Conservation (phyloP, 306 rosid genomes). For the Dryas octopetala region DNA sequence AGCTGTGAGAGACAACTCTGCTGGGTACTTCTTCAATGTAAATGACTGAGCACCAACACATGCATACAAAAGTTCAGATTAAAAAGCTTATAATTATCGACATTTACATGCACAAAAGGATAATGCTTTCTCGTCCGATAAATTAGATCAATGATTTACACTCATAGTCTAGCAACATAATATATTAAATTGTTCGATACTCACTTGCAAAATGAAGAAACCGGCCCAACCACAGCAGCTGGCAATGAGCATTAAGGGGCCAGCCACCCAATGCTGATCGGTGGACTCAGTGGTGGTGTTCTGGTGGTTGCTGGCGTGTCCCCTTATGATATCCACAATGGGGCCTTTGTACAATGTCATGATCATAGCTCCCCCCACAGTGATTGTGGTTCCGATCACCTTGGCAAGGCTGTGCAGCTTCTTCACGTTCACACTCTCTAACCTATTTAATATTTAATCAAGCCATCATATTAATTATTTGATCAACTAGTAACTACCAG, state of each 20-base stretch:
- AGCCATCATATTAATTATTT: neutral
- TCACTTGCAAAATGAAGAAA: conserved; percentile 92
- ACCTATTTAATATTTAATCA: conserved; percentile 37
- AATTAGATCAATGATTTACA: no score
- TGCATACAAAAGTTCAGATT: neutral
- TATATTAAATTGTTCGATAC: neutral
- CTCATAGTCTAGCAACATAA: neutral
- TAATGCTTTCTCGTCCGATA: no score
- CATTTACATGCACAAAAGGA: no score
- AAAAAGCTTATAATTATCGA: neutral
- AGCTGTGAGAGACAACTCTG: conserved; percentile 88
- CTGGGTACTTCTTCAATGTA: conserved; percentile 90
- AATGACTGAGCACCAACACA: conserved; percentile 50
- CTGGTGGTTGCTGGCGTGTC: conserved; percentile 31
- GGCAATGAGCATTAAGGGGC: conserved; percentile 63
- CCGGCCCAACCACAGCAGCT: conserved; percentile 83
- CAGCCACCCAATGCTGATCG: conserved; percentile 65
- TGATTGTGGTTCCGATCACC: conserved; percentile 73
- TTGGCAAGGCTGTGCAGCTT: conserved; percentile 74
- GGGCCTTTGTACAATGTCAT: conserved; percentile 99
- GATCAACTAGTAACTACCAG: no score
- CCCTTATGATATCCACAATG: conserved; percentile 51
- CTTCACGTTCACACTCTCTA: conserved; percentile 69
- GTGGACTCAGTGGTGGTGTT: conserved; percentile 32
- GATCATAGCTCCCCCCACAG: conserved; percentile 91